Evolutionary conservation across 805 yeast species (phyloP), one percentile per base, ranked within the genome.

Genomic region (Spathaspora hagerdaliae): DNA sequence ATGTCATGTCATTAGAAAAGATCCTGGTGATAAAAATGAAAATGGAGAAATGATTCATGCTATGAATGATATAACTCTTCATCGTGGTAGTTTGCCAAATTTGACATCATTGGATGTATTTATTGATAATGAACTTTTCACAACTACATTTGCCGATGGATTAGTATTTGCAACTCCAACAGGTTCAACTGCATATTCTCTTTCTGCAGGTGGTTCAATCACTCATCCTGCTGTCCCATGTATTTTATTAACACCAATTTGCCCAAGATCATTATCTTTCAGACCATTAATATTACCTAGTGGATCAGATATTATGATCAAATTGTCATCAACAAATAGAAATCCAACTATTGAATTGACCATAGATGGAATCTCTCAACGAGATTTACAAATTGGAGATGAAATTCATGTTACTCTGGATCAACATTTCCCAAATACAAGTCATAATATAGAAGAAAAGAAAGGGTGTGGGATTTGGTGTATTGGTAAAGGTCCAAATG

Each of bases 71-170:
- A 81, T 92, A 14, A 85, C 85, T 26, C 66, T 92, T 41, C 97
- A 92, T 58, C 72, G 98, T 42, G 97, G 97, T 31, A 81, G 85
- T 38, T 80, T 87, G 31, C 96, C 97, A 2, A 91, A 88, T 57
- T 73, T 92, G 51, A 82, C 94, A 2, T 81, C 86, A 43, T 70
- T 92, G 48, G 97, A 91, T 53, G 83, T 92, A n/a, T 81, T 75
- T 52, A 84, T 91, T 27, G 94, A 91, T 61, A 89, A 87, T 19
- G 84, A 86, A 60, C 85, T 83, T 57, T 68, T 92, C 44, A 92
- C 98, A 7, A 79, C 91, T 43, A 90, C 97, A 5, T 86, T 92
- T 0, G 96, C 95, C 1, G 98, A 92, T 64, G 98, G 98, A 34
- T 76, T 91, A 7, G 79, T 83, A 5, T 73, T 89, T 39, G 77